Evolutionary conservation across 352 stramenopile genomes (phyloP), one percentile per base, ranked within the genome.

Genomic region (Phytopythium ostracodes): DNA sequence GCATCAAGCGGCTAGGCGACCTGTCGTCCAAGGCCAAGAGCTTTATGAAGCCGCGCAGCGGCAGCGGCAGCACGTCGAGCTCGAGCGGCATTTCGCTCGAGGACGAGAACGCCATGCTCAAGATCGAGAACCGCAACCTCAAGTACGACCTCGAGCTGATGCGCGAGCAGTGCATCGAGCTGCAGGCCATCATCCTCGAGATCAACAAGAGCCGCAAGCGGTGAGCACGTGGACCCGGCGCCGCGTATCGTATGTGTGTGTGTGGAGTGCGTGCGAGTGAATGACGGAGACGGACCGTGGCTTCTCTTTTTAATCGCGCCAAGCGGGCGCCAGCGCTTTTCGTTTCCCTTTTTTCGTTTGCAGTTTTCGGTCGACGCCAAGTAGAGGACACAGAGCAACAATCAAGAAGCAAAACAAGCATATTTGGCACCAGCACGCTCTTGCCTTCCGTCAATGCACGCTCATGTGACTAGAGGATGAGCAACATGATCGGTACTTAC

Each of bases 151-250:
- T 94, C 7, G 85, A 94, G 76, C 76, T 94, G 51, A 94, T 94
- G 85, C 85, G 85, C 33, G 85, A 94, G 68, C 85, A 94, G 72
- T 94, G 85, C 65, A 92, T 94, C 53, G 85, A 94, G 62, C 62
- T 94, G 54, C 85, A 94, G 56, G 78, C 85, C 55, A 94, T 94
- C 67, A 94, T 94, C 59, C 77, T 94, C 47, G 85, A 94, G 78
- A 94, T 94, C 71, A 92, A 94, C 81, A 91, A 91, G 72, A 92
- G 85, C 64, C 81, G 85, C 55, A 94, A 94, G 76, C 79, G 85
- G 70, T 94, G 86, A 66, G 4, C 53, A 24, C 47, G 47, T 15
- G 15, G 25, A 7, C 47, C 4, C 24, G 25, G 7, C 24, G 20
- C 47, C 47, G 47, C 47, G 47, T 54, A 54, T 59, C 33, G 31